Base-by-base conservation (phyloP, 305 asterid species). In the Plantago coronopus region DNA sequence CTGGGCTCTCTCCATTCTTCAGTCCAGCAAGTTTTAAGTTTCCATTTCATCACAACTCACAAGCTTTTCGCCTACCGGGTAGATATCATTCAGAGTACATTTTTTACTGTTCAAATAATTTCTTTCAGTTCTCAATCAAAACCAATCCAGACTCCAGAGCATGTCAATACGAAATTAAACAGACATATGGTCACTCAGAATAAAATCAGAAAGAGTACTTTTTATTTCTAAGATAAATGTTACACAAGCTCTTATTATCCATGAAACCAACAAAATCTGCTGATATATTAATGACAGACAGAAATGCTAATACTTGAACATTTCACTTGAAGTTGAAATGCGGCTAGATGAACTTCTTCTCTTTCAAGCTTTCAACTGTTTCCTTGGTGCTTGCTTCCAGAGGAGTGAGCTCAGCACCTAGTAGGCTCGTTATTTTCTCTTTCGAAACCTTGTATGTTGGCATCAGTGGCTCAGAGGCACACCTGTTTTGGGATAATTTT, bases 301-400 rank as follows among this genome's bases (percentile, higher is more conserved):
- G n/a, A n/a, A n/a, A n/a, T n/a, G n/a, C n/a, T 16, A 17, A 22
- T 23, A 51, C 29, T 51, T 17, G n/a, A 50, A 50, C 9, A 31
- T 9, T 10, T 16, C 14, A 10, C 23, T 12, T 49, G 31, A 12
- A 20, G 17, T 20, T 7, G 57, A 50, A 5, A 25, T 2, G 10
- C 22, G 37, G 0, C 29, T 67, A 58, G 3, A 48, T 13, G 21
- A 68, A 46, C 17, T 54, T 54, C 20, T 61, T 72, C 73, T 66
- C 69, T 67, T 53, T 72, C 73, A 76, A 62, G 65, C 78, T 65
- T 51, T 62, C 73, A 43, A 53, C 69, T 48, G 76, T 62, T 43
- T 69, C 76, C 56, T 66, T 69, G 57, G 73, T 15, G 57, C 66
- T 67, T 56, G 29, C 45, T 29, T 62, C 60, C 29, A 76, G 54